Percentiles rank a stretch among this genome's conserved stretches.
Conservation (phyloP, 495 filamentous ascomycete species). For the Trichoderma virens region DNA sequence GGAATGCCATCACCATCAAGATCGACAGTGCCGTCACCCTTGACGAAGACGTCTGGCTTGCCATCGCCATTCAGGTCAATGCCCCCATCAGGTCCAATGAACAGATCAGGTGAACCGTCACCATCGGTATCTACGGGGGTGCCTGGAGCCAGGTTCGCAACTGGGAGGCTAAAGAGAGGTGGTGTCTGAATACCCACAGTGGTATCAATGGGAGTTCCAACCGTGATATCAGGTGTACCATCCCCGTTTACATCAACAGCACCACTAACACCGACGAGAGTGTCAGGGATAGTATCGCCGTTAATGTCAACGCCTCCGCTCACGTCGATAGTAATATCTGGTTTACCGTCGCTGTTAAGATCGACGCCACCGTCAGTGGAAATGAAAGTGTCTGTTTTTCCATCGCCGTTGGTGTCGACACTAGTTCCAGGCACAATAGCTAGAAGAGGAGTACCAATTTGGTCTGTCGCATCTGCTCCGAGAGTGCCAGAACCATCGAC, state of each 20-base stretch:
- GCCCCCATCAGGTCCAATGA: not conserved
- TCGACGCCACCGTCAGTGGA: not conserved
- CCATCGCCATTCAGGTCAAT: constrained; percentile 4
- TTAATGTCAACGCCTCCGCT: not conserved
- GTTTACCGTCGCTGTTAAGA: not conserved
- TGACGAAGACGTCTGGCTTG: not conserved
- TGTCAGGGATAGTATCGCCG: not conserved
- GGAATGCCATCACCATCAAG: not conserved
- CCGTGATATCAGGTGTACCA: not conserved
- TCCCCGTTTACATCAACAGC: not conserved
- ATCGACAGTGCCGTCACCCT: not conserved
- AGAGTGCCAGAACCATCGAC: too few species aligned
- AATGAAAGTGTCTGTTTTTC: not conserved
- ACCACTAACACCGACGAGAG: not conserved
- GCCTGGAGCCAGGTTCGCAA: not conserved
- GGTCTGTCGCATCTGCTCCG: too few species aligned
- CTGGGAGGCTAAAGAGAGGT: not conserved
- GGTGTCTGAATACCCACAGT: not conserved
- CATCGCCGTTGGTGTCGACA: not conserved
- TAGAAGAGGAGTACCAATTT: too few species aligned
- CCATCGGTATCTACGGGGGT: not conserved
- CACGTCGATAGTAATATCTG: not conserved
- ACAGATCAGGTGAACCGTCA: not conserved
- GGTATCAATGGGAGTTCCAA: too few species aligned
- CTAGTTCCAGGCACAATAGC: not conserved